Conservation (phyloP, 163 green algal genomes). For the Prototheca stagnorum region DNA sequence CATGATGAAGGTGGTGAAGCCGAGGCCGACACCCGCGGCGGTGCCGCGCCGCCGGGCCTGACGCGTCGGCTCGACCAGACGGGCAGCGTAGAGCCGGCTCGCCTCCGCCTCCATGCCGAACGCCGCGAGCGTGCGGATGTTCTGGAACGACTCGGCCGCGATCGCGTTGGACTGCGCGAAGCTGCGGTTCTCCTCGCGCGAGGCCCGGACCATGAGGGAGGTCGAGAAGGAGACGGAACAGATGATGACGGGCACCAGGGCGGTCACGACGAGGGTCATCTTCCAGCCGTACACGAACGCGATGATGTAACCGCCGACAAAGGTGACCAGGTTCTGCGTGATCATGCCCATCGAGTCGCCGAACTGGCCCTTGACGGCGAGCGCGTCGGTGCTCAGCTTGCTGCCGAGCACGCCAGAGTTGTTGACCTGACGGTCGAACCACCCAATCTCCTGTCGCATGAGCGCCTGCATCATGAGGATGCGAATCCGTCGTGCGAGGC, state of each 20-base stretch:
- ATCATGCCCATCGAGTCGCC: slow-evolving; percentile 40
- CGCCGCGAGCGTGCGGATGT: slow-evolving; percentile 59
- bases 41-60: slow-evolving; percentile 3
- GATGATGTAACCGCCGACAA: slow-evolving; percentile 40
- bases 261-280: slow-evolving; percentile 57
- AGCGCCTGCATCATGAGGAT: slow-evolving; percentile 40
- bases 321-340: slow-evolving; percentile 43
- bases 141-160: slow-evolving; percentile 57
- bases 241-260: slow-evolving; percentile 40
- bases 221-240: slow-evolving; percentile 28
- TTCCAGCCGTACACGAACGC: slow-evolving; percentile 55
- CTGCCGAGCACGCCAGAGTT: slow-evolving; percentile 34
- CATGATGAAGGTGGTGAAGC: slow-evolving; percentile 23
- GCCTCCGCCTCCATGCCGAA: slow-evolving; percentile 42
- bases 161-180: slow-evolving; percentile 47
- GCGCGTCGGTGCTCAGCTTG: slow-evolving; percentile 41
- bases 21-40: slow-evolving; percentile 29
- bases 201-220: slow-evolving; percentile 17
- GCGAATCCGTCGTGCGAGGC: slow-evolving; percentile 34
- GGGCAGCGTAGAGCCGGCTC: slow-evolving; percentile 19
- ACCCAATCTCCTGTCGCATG: slow-evolving; percentile 52
- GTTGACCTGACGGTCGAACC: slow-evolving; percentile 61
- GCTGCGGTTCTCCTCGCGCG: slow-evolving; percentile 7
- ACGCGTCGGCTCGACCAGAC: slow-evolving; percentile 24
- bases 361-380: slow-evolving; percentile 26